Evolutionary conservation across 805 yeast genomes (phyloP), one percentile per base, ranked within the genome.

Genomic region (Kluyveromyces aestuarii): DNA sequence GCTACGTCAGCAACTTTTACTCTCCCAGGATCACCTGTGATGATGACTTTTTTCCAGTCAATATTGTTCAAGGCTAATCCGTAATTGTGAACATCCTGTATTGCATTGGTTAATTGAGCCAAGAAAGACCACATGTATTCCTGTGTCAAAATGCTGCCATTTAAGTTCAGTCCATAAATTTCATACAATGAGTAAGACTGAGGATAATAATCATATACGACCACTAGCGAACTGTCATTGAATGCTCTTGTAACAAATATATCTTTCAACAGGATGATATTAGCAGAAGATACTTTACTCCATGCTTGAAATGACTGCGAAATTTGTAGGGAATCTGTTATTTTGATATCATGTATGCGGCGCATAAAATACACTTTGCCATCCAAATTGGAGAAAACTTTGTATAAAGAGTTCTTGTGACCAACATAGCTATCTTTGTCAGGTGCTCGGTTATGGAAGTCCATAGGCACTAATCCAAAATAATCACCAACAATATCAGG

Each of bases 241-340:
- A 93, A 93, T 6, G 88, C 84, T 49, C 88, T 77, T 6, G 91
- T 81, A 1, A 96, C 83, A 64, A 93, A 91, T 7, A 93, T 88
- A 61, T 90, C 96, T 40, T 78, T 75, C 6, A 88, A 68, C 39
- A 76, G 73, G 1, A 85, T 86, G 19, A 87, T 69, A 56, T 83
- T 82, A 2, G 87, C 45, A 40, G 55, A 54, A 8, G 49, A 48
- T 13, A 83, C 53, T 13, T 70, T 70, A 49, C 71, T 76, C 97
- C 97, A 91, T 52, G 67, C 72, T 56, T 81, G 80, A 48, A 86
- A 76, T 6, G 75, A 53, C 16, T 54, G 67, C 37, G 73, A 71
- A 55, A 90, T 76, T 27, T 84, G 78, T 45, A 71, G 65, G 52
- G 87, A 87, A 45, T 80, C 77, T 0, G 71, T 57, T 14, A 75